Base-by-base conservation (phyloP, 75 land plant species). In the Azolla pinnata region DNA sequence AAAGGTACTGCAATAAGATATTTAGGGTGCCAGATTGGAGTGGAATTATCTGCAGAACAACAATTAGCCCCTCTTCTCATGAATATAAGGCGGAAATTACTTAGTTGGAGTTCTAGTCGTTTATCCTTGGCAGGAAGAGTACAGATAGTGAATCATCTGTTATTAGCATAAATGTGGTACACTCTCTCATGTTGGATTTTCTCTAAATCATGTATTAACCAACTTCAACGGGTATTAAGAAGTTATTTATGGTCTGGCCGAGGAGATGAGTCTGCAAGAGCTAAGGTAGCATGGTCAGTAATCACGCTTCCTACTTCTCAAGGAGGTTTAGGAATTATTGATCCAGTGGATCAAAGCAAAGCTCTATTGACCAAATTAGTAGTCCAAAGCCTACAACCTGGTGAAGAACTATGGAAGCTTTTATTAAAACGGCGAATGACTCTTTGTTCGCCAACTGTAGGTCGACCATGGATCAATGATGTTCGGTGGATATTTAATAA, bases 101-200 rank as follows among this genome's bases (percentile, higher is more conserved):
- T 30, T 2, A 1, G 1, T 21, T 57, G 60, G 60, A 31, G 60
- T 26, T 31, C 23, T 10, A 18, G 7, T 33, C 32, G 35, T 18
- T 40, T 57, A n/a, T 57, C 60, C 24, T 33, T 57, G 60, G 60
- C 24, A 2, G 60, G 38, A 8, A 2, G 60, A n/a, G 35, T 33
- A 16, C 9, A 32, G 33, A 18, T 57, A 5, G 60, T 40, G 19
- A 57, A 57, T 18, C 60, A 57, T 34, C 40, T 57, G 23, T 24
- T 57, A 17, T 18, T 33, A 2, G 60, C 60, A 1, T n/a, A 34
- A 1, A 30, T 33, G 38, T 57, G 60, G 40, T 57, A 31, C 35
- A 30, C 33, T 5, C 18, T 40, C 2, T 30, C 60, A 2, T 4
- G 33, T n/a, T 34, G 56, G 56, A 54, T 26, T 29, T n/a, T n/a